Conservation (phyloP, 169 alveolate genomes). For the Haemoproteus tartakovskyi region DNA sequence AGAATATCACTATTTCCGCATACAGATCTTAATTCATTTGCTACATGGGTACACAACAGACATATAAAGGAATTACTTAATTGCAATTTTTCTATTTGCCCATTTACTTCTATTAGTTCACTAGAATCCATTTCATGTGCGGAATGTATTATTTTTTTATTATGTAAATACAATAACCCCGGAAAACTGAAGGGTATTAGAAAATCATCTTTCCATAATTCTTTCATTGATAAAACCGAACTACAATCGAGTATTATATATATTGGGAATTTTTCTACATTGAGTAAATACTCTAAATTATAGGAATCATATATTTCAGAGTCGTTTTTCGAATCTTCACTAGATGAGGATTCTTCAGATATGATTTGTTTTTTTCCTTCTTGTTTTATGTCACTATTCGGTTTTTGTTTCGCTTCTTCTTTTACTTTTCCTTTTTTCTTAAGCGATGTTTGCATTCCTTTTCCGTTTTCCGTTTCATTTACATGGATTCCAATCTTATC, state of each 20-base stretch:
- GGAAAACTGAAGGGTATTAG: conserved; percentile 58
- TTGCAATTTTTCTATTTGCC: background rate
- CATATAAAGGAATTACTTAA: conserved; percentile 34
- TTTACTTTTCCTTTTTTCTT: background rate
- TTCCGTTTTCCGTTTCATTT: no score
- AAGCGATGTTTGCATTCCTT: background rate
- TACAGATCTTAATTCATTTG: conserved; percentile 24
- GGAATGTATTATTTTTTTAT: conserved; percentile 11
- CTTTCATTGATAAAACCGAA: conserved; percentile 60
- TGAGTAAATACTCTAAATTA: no score
- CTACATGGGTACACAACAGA: conserved; percentile 60
- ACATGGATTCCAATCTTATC: no score
- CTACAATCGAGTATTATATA: conserved; percentile 50
- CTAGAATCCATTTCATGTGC: background rate
- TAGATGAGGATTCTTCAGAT: no score
- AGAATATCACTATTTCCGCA: conserved; percentile 54
- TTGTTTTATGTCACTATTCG: background rate
- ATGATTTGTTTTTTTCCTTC: conserved; percentile 1
- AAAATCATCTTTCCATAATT: conserved; percentile 48
- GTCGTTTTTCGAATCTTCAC: no score
- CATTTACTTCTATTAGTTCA: background rate
- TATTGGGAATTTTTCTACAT: conserved; percentile 20
- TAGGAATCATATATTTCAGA: no score
- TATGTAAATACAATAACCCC: conserved; percentile 39
- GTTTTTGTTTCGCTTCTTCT: background rate